Evolutionary conservation across 75 land plant genomes (phyloP).

Genomic region (Cupressus sempervirens): DNA sequence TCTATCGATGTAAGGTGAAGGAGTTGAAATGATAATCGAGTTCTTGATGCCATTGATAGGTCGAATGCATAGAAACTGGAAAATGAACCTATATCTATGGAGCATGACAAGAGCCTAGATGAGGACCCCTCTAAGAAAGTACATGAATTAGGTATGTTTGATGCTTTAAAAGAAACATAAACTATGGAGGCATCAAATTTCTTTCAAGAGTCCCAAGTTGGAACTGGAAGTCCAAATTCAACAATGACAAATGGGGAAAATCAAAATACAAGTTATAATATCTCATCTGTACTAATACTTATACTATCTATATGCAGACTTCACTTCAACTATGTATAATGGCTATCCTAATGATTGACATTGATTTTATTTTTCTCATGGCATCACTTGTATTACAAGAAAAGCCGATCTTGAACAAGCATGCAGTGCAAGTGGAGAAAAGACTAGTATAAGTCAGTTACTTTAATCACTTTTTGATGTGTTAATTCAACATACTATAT

Average conservation of each 20-base stretch:
- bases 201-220: background rate
- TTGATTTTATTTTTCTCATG: background rate
- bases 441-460: background rate
- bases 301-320: background rate
- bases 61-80: constrained; percentile 2
- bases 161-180: background rate
- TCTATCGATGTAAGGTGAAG: constrained; percentile 10
- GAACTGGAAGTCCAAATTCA: background rate
- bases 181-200: background rate
- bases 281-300: background rate
- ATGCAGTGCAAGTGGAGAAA: background rate
- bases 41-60: constrained; percentile 12
- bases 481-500: background rate
- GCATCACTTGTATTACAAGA: background rate
- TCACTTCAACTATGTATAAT: background rate
- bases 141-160: background rate
- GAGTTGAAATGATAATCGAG: constrained; percentile 12
- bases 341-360: background rate
- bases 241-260: background rate
- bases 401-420: background rate
- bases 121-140: background rate
- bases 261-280: constrained; percentile 5
- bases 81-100: background rate
- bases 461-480: too few species aligned
- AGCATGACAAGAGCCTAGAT: background rate